A percentile compares a stretch with the other conserved stretches of the same genome.
These are phyloP conservation scores for Phytopythium ostracodes DNA, from an alignment of 352 stramenopile genomes.

Conservation along the genomic window DNA sequence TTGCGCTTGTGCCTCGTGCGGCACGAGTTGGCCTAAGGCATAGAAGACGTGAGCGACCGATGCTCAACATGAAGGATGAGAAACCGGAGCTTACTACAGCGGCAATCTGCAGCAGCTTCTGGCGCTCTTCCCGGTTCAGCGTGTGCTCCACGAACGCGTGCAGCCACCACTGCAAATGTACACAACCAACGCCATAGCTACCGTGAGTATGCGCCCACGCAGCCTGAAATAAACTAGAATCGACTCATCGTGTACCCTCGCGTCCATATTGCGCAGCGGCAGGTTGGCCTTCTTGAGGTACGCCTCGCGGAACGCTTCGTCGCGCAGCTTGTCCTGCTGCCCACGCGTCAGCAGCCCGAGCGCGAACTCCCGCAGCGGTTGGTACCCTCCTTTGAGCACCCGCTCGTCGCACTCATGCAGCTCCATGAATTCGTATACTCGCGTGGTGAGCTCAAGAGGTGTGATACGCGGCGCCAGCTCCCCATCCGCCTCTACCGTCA, in stretches of 20 bases:
- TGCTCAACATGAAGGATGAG: background rate
- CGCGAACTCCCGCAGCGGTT: conserved; percentile 55
- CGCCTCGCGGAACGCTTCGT: conserved; percentile 53
- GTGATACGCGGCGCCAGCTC: conserved; percentile 38
- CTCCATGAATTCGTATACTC: conserved; percentile 84
- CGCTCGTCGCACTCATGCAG: conserved; percentile 46
- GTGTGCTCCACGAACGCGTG: conserved; percentile 68
- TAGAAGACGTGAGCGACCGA: background rate
- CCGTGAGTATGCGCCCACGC: background rate
- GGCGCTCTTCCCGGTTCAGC: conserved; percentile 51
- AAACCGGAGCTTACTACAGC: conserved; percentile 20
- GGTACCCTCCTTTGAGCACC: conserved; percentile 44
- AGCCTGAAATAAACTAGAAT: no score
- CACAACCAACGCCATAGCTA: background rate
- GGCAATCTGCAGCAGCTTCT: conserved; percentile 41
- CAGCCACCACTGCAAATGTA: conserved; percentile 57
- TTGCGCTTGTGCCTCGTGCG: conserved; percentile 69
- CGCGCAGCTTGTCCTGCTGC: conserved; percentile 43
- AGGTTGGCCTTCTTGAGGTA: conserved; percentile 58
- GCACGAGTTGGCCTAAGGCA: conserved; percentile 34
- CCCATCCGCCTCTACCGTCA: conserved; percentile 58
- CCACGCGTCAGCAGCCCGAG: conserved; percentile 34
- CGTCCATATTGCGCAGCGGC: conserved; percentile 63
- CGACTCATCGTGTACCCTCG: conserved; percentile 32
- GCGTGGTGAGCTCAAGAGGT: conserved; percentile 55